Percentiles rank a stretch among this genome's conserved stretches.
These are phyloP conservation scores for Trypanosoma brucei DNA, from an alignment of 208 protist genomes.

Conservation along the genomic window DNA sequence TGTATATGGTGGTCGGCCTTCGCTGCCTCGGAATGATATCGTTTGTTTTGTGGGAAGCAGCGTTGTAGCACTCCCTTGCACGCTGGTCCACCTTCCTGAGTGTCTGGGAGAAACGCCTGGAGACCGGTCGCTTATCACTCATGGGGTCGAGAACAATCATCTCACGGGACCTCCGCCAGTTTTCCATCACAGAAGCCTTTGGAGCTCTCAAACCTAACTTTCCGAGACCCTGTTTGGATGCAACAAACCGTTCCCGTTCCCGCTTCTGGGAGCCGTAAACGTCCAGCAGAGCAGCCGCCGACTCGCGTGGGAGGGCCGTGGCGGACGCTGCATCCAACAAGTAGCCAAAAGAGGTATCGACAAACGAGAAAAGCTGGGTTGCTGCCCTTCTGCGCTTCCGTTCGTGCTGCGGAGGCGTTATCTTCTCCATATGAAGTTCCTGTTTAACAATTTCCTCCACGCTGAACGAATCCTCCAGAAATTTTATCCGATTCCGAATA, in stretches of 20 bases:
- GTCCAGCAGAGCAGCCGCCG: constrained; percentile 31
- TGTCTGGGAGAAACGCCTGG: constrained; percentile 41
- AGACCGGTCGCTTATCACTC: constrained; percentile 48
- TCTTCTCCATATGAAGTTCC: constrained; percentile 3
- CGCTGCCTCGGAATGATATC: constrained; percentile 5
- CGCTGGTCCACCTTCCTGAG: constrained; percentile 36
- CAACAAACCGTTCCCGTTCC: constrained; percentile 42
- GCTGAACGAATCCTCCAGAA: constrained; percentile 8
- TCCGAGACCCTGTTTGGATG: constrained; percentile 39
- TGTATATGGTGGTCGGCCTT: constrained; percentile 28
- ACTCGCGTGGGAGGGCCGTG: constrained; percentile 31
- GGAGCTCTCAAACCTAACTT: constrained; percentile 54
- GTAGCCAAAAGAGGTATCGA: constrained; percentile 17
- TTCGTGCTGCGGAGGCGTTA: constrained; percentile 4
- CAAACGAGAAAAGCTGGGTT: constrained; percentile 1
- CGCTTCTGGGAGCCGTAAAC: constrained; percentile 47
- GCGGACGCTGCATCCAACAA: constrained; percentile 24
- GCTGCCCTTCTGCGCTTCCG: not conserved
- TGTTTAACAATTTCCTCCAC: constrained; percentile 11
- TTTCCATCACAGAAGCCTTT: constrained; percentile 39
- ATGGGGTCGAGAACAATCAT: constrained; percentile 56
- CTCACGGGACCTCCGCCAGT: constrained; percentile 60
- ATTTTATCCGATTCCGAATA: constrained; percentile 10
- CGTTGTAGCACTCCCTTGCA: constrained; percentile 34
- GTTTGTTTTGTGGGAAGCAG: not conserved